phyloP scores from a whole-genome alignment of 2,329 filamentous ascomycete genomes.

The Myriosclerotinia scirpicola region DNA sequence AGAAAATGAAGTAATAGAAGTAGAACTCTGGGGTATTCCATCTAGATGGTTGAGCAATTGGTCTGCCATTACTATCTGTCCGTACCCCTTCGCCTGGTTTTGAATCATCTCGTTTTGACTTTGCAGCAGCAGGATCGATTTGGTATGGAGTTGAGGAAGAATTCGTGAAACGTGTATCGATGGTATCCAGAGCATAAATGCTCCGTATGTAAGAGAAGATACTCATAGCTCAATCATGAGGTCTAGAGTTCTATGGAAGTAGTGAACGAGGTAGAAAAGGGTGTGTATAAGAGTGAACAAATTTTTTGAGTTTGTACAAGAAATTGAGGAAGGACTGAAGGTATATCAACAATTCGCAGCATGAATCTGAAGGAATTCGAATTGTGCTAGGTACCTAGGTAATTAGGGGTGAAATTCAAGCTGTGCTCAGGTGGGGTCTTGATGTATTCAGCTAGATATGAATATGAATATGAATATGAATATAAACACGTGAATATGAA shows the following conservation, averaged over 20 bases:
- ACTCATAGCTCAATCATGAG: slow-evolving; percentile 32
- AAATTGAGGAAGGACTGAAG: slow-evolving; percentile 3
- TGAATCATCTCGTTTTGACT: slow-evolving; percentile 36
- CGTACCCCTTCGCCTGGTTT: slow-evolving; percentile 36
- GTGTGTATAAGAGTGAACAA: background rate
- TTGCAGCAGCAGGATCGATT: slow-evolving; percentile 43
- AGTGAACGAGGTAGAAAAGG: background rate
- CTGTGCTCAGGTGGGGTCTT: no score
- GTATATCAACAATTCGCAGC: slow-evolving; percentile 3
- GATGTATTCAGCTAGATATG: background rate
- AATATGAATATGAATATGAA: background rate
- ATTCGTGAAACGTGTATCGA: slow-evolving; percentile 71
- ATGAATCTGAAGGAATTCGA: background rate
- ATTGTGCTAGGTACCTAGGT: background rate
- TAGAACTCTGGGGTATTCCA: slow-evolving; percentile 88
- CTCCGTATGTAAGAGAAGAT: slow-evolving; percentile 46
- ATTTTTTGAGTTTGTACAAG: slow-evolving; percentile 12
- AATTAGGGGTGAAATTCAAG: slow-evolving; percentile 14
- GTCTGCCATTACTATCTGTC: slow-evolving; percentile 45
- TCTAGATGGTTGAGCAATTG: slow-evolving; percentile 61
- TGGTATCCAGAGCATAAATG: slow-evolving; percentile 66
- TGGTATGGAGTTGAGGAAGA: slow-evolving; percentile 68
- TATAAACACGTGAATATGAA: no score
- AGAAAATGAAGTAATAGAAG: slow-evolving; percentile 72
- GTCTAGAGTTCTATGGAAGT: background rate